Evolutionary conservation across 805 yeast species (phyloP).

Genomic region (Candida argentea): DNA sequence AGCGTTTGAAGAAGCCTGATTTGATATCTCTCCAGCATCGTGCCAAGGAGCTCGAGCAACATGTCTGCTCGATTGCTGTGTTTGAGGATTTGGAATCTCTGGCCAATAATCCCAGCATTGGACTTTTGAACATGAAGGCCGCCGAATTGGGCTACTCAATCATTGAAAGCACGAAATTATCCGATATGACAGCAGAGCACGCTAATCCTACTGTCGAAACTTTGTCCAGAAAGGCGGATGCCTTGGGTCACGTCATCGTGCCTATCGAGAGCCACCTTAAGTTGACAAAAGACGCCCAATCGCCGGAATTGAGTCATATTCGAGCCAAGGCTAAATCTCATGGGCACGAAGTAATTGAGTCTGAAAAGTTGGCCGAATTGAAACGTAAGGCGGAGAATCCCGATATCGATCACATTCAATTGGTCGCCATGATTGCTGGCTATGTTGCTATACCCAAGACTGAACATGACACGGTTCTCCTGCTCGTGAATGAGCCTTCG

Average conservation of each 20-base stretch:
- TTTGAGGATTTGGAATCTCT: constrained; percentile 5
- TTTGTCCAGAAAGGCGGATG: constrained; percentile 6
- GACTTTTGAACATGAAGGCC: constrained; percentile 9
- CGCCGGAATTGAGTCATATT: no score
- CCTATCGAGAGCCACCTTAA: no score
- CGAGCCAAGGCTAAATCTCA: constrained; percentile 3
- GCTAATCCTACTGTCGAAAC: constrained; percentile 4
- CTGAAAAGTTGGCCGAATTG: constrained; percentile 2
- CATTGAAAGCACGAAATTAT: constrained; percentile 1
- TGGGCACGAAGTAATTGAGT: constrained; percentile 1
- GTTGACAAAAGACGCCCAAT: no score
- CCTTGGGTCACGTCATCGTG: background rate
- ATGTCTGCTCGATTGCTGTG: constrained; percentile 5
- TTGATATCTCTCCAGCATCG: constrained; percentile 2
- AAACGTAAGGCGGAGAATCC: constrained; percentile 3
- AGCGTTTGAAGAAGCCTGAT: constrained; percentile 8
- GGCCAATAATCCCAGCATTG: constrained; percentile 12
- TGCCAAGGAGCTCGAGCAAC: constrained; percentile 1
- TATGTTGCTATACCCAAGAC: constrained; percentile 4
- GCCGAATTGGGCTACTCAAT: constrained; percentile 5
- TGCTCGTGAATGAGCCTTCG: background rate
- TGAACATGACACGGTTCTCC: background rate
- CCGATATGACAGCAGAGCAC: background rate
- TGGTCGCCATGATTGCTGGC: constrained; percentile 8
- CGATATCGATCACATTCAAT: constrained; percentile 3